These are phyloP conservation scores for Blepharisma stoltei DNA, from an alignment of 73 alveolate genomes.

Conservation along the genomic window DNA sequence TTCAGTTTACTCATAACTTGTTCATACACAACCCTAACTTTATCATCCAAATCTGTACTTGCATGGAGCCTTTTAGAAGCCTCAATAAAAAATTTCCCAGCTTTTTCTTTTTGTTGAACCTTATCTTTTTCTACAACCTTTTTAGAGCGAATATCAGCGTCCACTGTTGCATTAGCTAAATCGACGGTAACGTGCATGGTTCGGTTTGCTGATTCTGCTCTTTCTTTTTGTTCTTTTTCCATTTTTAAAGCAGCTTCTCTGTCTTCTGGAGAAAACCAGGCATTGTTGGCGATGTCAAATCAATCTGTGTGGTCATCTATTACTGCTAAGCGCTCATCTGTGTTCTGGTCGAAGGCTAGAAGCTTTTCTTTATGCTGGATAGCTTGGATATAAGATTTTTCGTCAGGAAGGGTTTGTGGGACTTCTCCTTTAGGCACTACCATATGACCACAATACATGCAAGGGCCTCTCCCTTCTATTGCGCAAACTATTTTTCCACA, in stretches of 20 bases:
- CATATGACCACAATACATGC: slow-evolving; percentile 84
- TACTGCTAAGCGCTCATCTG: slow-evolving; percentile 61
- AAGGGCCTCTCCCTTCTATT: slow-evolving; percentile 85
- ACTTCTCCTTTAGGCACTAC: slow-evolving; percentile 47
- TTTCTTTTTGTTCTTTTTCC: slow-evolving; percentile 57
- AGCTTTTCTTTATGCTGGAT: slow-evolving; percentile 65
- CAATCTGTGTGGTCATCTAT: slow-evolving; percentile 83
- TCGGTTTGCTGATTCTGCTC: slow-evolving; percentile 14
- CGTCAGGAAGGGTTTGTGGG: slow-evolving; percentile 37
- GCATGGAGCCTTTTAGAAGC: slow-evolving; percentile 12
- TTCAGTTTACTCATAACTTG: neutral
- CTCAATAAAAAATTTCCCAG: slow-evolving; percentile 9
- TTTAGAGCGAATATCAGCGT: neutral
- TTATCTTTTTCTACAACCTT: neutral
- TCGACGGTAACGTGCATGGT: neutral
- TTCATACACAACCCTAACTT: slow-evolving; percentile 14
- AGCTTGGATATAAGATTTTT: slow-evolving; percentile 59
- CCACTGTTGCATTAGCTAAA: neutral
- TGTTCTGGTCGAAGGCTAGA: slow-evolving; percentile 61
- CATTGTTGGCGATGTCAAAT: slow-evolving; percentile 81
- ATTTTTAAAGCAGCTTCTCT: slow-evolving; percentile 70
- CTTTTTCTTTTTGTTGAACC: slow-evolving; percentile 38
- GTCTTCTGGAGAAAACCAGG: slow-evolving; percentile 78
- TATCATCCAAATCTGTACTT: slow-evolving; percentile 19
- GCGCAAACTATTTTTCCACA: slow-evolving; percentile 88